phyloP scores from a whole-genome alignment of 2,329 filamentous ascomycete genomes.

The Colletotrichum sp. region DNA sequence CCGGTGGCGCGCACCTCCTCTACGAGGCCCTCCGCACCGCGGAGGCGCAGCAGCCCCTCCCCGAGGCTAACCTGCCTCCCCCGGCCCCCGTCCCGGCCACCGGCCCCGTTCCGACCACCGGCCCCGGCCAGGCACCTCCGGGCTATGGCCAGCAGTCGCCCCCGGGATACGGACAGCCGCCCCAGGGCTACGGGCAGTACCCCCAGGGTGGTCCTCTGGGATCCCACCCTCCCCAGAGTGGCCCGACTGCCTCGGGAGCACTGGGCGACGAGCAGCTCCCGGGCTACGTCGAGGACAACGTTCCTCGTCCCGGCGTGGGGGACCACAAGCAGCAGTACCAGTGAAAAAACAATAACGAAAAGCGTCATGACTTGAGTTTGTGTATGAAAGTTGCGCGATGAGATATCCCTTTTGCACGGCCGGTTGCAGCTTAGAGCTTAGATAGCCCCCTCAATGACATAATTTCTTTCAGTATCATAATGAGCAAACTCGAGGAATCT shows the following conservation, averaged over 20 bases:
- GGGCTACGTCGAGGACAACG: conserved; percentile 20
- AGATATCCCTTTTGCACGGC: conserved; percentile 4
- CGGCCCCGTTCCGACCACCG: not conserved
- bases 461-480: not conserved
- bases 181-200: not conserved
- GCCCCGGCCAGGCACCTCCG: not conserved
- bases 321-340: conserved; percentile 20
- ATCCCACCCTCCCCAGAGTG: not conserved
- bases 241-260: conserved; percentile 5
- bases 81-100: conserved; percentile 3
- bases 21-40: conserved; percentile 35
- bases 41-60: conserved; percentile 28
- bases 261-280: conserved; percentile 16
- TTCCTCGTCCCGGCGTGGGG: conserved; percentile 16
- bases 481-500: not conserved
- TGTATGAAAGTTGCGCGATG: not conserved
- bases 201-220: conserved; percentile 27
- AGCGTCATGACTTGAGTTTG: not conserved
- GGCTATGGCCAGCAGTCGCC: not conserved
- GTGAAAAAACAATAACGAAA: not conserved
- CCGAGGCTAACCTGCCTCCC: conserved; percentile 20
- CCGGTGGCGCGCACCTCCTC: conserved; percentile 32
- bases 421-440: not conserved
- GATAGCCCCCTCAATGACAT: not conserved
- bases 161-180: conserved; percentile 1